These are phyloP conservation scores for Suillus placidus DNA, from an alignment of 768 basidiomycete species.

Conservation along the genomic window DNA sequence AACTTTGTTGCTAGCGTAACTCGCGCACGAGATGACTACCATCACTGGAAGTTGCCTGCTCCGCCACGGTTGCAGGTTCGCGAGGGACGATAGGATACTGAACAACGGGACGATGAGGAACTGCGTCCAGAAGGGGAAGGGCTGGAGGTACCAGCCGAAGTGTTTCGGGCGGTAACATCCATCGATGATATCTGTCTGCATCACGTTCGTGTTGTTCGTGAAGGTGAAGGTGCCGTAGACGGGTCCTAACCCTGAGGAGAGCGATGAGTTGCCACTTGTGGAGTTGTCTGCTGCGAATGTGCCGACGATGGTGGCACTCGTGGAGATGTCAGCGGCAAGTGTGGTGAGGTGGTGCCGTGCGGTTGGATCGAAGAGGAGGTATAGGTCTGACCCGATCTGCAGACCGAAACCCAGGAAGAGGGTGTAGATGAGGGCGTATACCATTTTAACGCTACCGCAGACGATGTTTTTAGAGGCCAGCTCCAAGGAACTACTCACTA, in stretches of 20 bases:
- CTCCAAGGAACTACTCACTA: conserved; percentile 81
- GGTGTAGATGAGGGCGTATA: conserved; percentile 86
- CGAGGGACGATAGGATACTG: conserved; percentile 69
- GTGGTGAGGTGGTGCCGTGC: conserved; percentile 55
- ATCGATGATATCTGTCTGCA: conserved; percentile 50
- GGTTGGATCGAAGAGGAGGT: conserved; percentile 65
- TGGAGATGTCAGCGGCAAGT: conserved; percentile 53
- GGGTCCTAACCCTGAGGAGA: conserved; percentile 28
- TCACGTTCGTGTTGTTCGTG: conserved; percentile 51
- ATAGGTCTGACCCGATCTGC: conserved; percentile 83
- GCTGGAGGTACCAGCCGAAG: conserved; percentile 79
- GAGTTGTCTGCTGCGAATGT: conserved; percentile 64
- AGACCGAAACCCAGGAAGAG: conserved; percentile 84
- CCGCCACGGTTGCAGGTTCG: conserved; percentile 76
- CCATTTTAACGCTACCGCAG: conserved; percentile 84
- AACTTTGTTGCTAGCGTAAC: conserved; percentile 78
- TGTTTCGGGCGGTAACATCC: conserved; percentile 72
- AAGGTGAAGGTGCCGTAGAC: conserved; percentile 69
- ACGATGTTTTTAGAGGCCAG: conserved; percentile 86
- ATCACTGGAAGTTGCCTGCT: conserved; percentile 77
- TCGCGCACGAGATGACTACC: conserved; percentile 81
- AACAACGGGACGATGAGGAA: conserved; percentile 78
- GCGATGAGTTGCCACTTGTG: conserved; percentile 39
- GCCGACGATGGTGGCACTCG: conserved; percentile 59
- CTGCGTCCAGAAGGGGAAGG: conserved; percentile 78